phyloP scores from a whole-genome alignment of 495 filamentous ascomycete genomes.

The Recurvomyces mirabilis region DNA sequence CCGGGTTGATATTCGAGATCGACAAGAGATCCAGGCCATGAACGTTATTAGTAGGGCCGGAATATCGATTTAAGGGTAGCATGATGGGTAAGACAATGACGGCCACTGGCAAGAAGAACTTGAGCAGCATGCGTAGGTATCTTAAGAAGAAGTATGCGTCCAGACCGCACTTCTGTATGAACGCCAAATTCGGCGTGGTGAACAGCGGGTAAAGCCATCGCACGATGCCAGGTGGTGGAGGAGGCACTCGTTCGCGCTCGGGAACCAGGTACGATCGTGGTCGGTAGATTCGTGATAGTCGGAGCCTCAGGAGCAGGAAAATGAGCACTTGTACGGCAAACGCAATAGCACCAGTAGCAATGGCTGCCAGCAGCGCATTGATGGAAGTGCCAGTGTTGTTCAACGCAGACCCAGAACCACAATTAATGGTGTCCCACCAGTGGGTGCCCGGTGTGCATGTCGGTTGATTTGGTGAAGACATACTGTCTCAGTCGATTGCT shows the following conservation, averaged over 20 bases:
- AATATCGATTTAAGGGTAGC: conserved; percentile 60
- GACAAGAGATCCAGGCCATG: conserved; percentile 73
- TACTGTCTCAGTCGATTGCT: not conserved
- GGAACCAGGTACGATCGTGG: conserved; percentile 88
- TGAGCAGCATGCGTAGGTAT: conserved; percentile 83
- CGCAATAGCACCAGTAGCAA: conserved; percentile 56
- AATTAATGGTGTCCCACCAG: conserved; percentile 4
- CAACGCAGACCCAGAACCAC: conserved; percentile 8
- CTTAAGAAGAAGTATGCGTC: conserved; percentile 98
- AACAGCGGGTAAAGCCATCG: conserved; percentile 61
- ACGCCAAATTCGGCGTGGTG: conserved; percentile 68
- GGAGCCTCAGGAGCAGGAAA: conserved; percentile 68
- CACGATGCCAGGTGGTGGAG: conserved; percentile 60
- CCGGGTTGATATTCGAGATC: conserved; percentile 79
- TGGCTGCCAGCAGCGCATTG: conserved; percentile 60
- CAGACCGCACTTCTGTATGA: conserved; percentile 88
- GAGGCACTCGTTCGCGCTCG: conserved; percentile 65
- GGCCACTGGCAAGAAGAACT: conserved; percentile 79
- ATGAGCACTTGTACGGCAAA: conserved; percentile 68
- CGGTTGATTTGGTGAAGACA: not conserved
- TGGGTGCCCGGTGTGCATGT: not conserved
- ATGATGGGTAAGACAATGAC: conserved; percentile 73
- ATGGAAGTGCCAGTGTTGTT: conserved; percentile 38
- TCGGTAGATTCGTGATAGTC: conserved; percentile 77
- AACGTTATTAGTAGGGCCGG: conserved; percentile 28